Evolutionary conservation across 805 yeast species (phyloP).

Genomic region (Isabelozyma heimii): DNA sequence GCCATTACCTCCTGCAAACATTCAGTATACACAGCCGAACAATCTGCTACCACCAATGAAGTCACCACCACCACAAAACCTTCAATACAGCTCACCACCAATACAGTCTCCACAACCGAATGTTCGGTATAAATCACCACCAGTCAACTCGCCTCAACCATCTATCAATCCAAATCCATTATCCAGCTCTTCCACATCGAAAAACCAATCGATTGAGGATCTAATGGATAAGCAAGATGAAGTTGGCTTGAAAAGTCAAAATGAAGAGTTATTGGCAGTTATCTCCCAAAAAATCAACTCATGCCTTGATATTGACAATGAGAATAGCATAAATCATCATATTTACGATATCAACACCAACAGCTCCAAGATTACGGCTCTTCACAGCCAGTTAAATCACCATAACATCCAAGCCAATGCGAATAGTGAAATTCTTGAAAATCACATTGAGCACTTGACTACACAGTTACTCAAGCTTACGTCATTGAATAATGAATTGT

Average conservation of each 20-base stretch:
- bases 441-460: conserved; percentile 26
- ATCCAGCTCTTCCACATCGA: neutral
- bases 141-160: conserved; percentile 1
- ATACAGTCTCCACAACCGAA: neutral
- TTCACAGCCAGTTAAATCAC: conserved; percentile 30
- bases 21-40: neutral
- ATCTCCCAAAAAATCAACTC: conserved; percentile 16
- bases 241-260: neutral
- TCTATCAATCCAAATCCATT: neutral
- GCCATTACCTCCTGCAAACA: conserved; percentile 17
- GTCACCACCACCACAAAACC: neutral
- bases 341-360: conserved; percentile 12
- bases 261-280: neutral
- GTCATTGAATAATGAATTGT: conserved; percentile 22
- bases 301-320: conserved; percentile 7
- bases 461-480: conserved; percentile 21
- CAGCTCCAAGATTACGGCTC: conserved; percentile 19
- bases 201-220: conserved; percentile 4
- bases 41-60: conserved; percentile 1
- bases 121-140: neutral
- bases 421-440: conserved; percentile 28
- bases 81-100: neutral
- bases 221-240: conserved; percentile 16
- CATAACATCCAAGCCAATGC: conserved; percentile 36
- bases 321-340: conserved; percentile 9